Evolutionary conservation across 2,329 filamentous ascomycete species (phyloP), one percentile per base, ranked within the genome.

Genomic region (Nothophoma quercina): DNA sequence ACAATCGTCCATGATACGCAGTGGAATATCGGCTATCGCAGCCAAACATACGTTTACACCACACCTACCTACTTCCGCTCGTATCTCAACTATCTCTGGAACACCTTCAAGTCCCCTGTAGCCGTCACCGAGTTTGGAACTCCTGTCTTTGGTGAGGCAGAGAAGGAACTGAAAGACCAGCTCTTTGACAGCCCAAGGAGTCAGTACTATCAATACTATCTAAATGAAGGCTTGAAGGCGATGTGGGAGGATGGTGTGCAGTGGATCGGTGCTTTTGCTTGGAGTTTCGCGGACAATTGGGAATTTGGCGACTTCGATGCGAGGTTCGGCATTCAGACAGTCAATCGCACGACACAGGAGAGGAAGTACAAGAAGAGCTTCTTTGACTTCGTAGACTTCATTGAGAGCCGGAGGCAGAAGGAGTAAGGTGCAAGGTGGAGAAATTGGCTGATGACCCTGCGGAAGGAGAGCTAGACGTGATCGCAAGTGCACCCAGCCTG

Each of bases 1-100:
- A 79, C 72, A 0, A 58, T 42, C 2, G 71, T 67, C 1, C 81
- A 81, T 30, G 67, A 74, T 1, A 78, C 78, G 23, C 83, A 83
- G 2, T 87, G 84, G 84, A 75, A 82, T 58, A 82, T 86, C 40
- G 84, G 84, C 16, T 84, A 85, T 55, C 74, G 77, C 10, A 84
- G 81, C 2, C 73, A 83, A 26, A 76, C 76, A 2, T 84, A 85
- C 61, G 79, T 83, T n/a, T 85, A 86, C 68, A 80, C 82, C 26
- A 82, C 85, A 0, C 85, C 84, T 0, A 77, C 76, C 2, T 86
- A 84, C 58, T 77, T 88, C n/a, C 78, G 82, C 44, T 77, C 75
- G 45, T 81, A 83, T 56, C 74, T 85, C 4, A 79, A 75, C 58
- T 87, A 86, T 61, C 70, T 88, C 2, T 84, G 80, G 76, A 85